Evolutionary conservation across 331 rosid species (phyloP).

Genomic region (Ulmus americana): DNA sequence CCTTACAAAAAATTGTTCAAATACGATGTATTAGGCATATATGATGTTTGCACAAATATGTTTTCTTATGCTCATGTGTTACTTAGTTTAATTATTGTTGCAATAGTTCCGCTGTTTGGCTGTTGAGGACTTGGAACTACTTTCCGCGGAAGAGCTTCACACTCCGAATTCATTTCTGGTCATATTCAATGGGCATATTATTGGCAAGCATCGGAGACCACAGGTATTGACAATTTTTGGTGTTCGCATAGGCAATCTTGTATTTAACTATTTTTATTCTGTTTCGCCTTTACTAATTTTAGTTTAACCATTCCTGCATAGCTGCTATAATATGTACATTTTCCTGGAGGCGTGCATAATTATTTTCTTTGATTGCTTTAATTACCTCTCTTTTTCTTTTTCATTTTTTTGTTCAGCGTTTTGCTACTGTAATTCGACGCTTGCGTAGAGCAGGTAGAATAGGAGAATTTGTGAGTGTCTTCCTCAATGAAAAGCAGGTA

Average conservation of each 20-base stretch:
- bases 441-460: conserved; percentile 79
- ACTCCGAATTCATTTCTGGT: conserved; percentile 79
- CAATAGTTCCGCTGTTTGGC: conserved; percentile 64
- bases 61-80: not conserved
- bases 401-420: conserved; percentile 11
- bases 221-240: conserved; percentile 41
- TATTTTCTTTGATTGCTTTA: conserved; percentile 1
- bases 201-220: conserved; percentile 90
- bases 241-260: not conserved
- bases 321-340: conserved; percentile 12
- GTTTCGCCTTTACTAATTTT: conserved; percentile 3
- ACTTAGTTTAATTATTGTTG: conserved; percentile 18
- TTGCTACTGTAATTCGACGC: conserved; percentile 53
- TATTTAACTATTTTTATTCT: not conserved
- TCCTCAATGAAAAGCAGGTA: conserved; percentile 87
- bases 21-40: not conserved
- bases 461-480: conserved; percentile 87
- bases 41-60: not conserved
- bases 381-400: not conserved
- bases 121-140: conserved; percentile 70
- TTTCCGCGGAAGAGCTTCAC: conserved; percentile 88
- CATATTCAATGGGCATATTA: conserved; percentile 75
- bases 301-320: conserved; percentile 22
- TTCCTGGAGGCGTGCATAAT: not conserved
- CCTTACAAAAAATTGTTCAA: too few species aligned